Conservation (phyloP, 768 basidiomycete species). For the Chiua virens region DNA sequence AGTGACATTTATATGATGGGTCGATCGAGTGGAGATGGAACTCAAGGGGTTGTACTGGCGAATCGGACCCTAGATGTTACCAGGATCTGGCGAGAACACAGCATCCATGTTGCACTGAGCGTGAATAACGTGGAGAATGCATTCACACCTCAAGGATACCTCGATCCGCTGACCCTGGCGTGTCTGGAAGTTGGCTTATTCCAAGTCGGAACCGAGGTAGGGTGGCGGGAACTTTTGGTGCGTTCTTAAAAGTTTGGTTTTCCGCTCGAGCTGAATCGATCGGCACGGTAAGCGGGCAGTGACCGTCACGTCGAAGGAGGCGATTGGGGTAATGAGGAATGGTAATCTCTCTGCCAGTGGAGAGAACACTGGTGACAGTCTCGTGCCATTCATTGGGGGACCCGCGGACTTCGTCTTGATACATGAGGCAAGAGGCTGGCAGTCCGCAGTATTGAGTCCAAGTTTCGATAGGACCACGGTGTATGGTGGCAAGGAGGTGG, state of each 20-base stretch:
- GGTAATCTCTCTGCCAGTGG: background rate
- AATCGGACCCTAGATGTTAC: conserved; percentile 59
- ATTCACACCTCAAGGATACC: conserved; percentile 66
- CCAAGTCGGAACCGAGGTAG: conserved; percentile 51
- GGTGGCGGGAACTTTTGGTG: conserved; percentile 50
- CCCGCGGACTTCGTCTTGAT: conserved; percentile 60
- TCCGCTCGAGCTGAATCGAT: conserved; percentile 2
- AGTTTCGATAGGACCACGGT: conserved; percentile 26
- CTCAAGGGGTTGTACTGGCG: conserved; percentile 34
- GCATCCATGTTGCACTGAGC: conserved; percentile 52
- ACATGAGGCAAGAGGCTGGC: conserved; percentile 45
- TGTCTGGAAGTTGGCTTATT: conserved; percentile 59
- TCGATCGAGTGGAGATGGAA: conserved; percentile 26
- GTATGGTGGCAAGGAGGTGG: conserved; percentile 14
- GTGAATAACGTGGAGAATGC: conserved; percentile 69
- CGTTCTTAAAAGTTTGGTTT: conserved; percentile 15
- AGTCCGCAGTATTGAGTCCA: conserved; percentile 51
- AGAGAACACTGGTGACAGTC: conserved; percentile 6
- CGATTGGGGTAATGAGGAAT: conserved; percentile 37
- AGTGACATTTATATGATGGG: conserved; percentile 73
- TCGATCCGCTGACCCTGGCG: conserved; percentile 61
- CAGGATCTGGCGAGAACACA: conserved; percentile 42
- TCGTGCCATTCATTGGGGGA: conserved; percentile 42
- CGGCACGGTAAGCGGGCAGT: conserved; percentile 44
- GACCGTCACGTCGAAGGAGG: conserved; percentile 51